Base-by-base conservation (phyloP, 148 eudicot genomes). In the Rhododendron ovatum region DNA sequence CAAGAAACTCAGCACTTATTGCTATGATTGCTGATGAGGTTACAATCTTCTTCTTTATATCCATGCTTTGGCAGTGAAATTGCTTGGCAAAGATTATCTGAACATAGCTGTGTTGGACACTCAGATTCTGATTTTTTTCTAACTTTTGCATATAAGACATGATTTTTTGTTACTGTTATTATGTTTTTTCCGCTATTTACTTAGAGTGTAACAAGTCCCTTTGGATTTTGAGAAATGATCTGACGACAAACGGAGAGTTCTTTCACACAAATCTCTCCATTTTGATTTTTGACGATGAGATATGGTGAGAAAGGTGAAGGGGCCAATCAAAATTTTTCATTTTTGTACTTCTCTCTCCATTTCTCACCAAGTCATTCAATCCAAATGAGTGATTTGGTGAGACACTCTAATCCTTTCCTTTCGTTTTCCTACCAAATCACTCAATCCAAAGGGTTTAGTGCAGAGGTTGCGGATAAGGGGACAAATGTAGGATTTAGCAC, bases 1-100 rank as follows among this genome's bases (percentile, higher is more conserved):
- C 92, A 7, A 93, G 85, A 78, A 94, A 81, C 88, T 94, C 98
- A 11, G 98, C 98, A 4, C 92, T 94, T 63, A 93, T 94, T 39
- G 98, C 94, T 53, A 90, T 94, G 90, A 94, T 94, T 81, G 98
- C 94, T 77, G 95, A 94, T 87, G 98, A 94, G 98, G 98, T 93
- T 80, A 47, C 43, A 77, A 28, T 61, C 10, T 84, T 82, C 35
- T 6, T 45, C 20, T 76, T 33, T 15, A 1, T 26, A 39, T 83
- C n/a, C 17, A 13, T 77, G 55, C 37, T 76, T 77, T 41, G n/a
- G 35, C 37, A 0, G n/a, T 77, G 53, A 77, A 76, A n/a, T 57
- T 85, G 43, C 18, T 10, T 24, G 65, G 41, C 11, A 28, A n/a
- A 26, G 75, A 83, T 69, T n/a, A 10, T 69, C 30, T 39, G 9